Conservation (phyloP, 2,329 filamentous ascomycete genomes). For the Trichoderma semiorbis region DNA sequence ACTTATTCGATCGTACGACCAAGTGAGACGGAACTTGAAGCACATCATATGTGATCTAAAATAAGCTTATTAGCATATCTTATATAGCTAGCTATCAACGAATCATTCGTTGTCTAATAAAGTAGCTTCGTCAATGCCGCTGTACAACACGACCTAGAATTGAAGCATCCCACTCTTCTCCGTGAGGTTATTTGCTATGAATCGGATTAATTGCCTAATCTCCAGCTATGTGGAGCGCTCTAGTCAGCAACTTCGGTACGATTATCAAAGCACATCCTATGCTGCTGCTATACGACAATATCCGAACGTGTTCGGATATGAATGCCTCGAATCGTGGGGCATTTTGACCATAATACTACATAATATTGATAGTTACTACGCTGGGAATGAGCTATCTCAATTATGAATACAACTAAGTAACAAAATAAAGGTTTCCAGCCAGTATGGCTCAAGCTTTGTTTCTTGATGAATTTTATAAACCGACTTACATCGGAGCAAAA, state of each 20-base stretch:
- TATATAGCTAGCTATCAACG: not conserved
- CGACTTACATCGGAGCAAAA: not conserved
- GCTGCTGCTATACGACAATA: not conserved
- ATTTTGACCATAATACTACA: not conserved
- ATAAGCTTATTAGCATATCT: not conserved
- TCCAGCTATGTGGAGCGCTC: not conserved
- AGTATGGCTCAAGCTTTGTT: not conserved
- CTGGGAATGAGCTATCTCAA: not conserved
- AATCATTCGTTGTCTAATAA: not conserved
- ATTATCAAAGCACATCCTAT: not conserved
- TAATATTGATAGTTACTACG: not conserved
- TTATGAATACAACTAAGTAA: not conserved
- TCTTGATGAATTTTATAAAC: not conserved
- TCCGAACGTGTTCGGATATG: not conserved
- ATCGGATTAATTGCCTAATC: not conserved
- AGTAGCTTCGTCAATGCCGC: not conserved
- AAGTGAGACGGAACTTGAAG: too few relatives aligned
- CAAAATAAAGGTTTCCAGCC: not conserved
- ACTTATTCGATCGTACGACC: too few relatives aligned
- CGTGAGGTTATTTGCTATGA: not conserved
- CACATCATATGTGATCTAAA: not conserved
- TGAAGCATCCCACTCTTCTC: not conserved
- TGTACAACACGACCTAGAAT: not conserved
- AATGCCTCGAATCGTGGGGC: not conserved
- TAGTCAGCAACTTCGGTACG: not conserved